Evolutionary conservation across 345 rosid genomes (phyloP), one percentile per base, ranked within the genome.

Genomic region (Eucalyptus pauciflora): DNA sequence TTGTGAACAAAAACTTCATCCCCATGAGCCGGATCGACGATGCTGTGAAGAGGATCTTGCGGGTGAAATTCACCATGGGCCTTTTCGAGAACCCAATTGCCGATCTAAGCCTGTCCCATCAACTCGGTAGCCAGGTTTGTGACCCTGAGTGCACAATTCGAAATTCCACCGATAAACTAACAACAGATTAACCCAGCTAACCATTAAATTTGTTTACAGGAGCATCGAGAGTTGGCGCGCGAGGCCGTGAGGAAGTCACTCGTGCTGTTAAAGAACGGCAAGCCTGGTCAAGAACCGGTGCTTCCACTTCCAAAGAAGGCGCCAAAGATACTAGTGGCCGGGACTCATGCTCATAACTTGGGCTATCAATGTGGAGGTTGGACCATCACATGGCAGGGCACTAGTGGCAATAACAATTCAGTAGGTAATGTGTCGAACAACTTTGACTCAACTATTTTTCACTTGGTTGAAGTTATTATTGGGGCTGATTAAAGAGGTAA

Each of bases 341-440:
- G 99, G 52, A 94, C 94, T 69, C 99, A 96, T 49, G 98, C 98
- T 15, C 91, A 95, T 88, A 92, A 97, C 88, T 91, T 97, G 89
- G 99, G 99, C 51, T 90, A 94, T 86, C 99, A 97, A 89, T 95
- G 99, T 62, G 99, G 98, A 6, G 99, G 97, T 43, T 97, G 99
- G 99, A 95, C 99, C 1, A 93, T 96, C 83, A 31, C 93, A 4
- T 96, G 97, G 99, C 97, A 94, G 76, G 99, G 99, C 49, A 91
- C 90, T 31, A 31, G 62, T 5, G 93, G 94, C 92, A 97, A 94
- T 85, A 94, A 94, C 88, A 89, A 91, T 87, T 92, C 97, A 50
- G 87, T 48, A 3, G 96, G 96, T 96, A 94, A 64, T 25, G 48
- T 6, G 3, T 49, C 1, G 20, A 54, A 41, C 88, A 54, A 41